Conservation (phyloP, 768 basidiomycete genomes). For the Suillus lakei region DNA sequence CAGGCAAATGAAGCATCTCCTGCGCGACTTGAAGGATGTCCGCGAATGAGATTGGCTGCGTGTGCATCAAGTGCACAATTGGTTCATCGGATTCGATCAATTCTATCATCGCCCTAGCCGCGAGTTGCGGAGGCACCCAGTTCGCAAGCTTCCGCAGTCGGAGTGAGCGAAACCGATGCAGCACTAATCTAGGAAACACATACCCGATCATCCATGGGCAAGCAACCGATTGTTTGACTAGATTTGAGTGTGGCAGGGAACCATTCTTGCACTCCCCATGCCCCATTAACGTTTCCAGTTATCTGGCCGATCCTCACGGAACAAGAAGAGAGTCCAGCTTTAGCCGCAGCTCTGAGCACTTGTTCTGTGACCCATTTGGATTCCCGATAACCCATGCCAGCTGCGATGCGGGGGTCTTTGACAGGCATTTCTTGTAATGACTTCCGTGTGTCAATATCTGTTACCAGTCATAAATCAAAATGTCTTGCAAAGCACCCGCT, state of each 20-base stretch:
- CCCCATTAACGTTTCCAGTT: constrained; percentile 33
- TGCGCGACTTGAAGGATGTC: not conserved
- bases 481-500: too few species aligned
- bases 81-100: not conserved
- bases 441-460: too few species aligned
- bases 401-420: constrained; percentile 15
- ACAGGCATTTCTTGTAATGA: constrained; percentile 40
- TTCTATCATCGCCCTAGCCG: not conserved
- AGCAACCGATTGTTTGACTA: constrained; percentile 27
- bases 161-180: not conserved
- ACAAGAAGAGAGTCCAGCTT: constrained; percentile 28
- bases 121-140: not conserved
- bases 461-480: too few species aligned
- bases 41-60: not conserved
- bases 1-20: not conserved
- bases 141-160: not conserved
- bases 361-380: not conserved
- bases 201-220: constrained; percentile 38
- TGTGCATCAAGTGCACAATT: not conserved
- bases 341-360: constrained; percentile 24
- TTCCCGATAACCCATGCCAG: not conserved
- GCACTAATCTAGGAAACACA: constrained; percentile 20
- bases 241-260: constrained; percentile 37
- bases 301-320: constrained; percentile 37
- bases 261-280: constrained; percentile 38